These are phyloP conservation scores for Orbilia quercus DNA, from an alignment of 2,329 filamentous ascomycete genomes.

Conservation along the genomic window DNA sequence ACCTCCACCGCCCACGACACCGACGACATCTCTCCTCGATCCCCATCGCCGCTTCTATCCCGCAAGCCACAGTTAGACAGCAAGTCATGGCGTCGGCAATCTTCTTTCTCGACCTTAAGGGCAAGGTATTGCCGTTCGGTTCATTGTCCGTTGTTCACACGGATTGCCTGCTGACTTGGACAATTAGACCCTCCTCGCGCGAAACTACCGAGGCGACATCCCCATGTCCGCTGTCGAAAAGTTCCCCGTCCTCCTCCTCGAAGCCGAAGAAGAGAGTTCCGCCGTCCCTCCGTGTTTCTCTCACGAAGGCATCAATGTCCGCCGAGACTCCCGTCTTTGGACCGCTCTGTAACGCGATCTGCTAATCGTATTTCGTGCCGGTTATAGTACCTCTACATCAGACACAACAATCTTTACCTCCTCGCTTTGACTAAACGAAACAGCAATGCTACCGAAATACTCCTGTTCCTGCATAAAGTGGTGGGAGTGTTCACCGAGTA, in stretches of 20 bases:
- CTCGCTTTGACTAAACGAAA: constrained; percentile 98
- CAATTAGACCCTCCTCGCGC: constrained; percentile 88
- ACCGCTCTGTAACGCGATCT: not conserved
- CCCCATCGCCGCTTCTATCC: constrained; percentile 10
- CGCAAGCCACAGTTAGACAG: constrained; percentile 9
- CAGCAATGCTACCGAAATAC: constrained; percentile 97
- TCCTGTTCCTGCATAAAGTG: constrained; percentile 96
- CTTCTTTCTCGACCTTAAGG: constrained; percentile 99
- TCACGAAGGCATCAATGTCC: constrained; percentile 96
- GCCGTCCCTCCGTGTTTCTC: constrained; percentile 98
- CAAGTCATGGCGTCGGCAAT: constrained; percentile 91
- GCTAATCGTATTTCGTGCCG: constrained; percentile 43
- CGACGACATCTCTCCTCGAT: constrained; percentile 20
- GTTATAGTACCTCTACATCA: constrained; percentile 92
- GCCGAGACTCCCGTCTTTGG: constrained; percentile 40
- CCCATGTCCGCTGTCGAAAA: constrained; percentile 99
- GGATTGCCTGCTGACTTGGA: constrained; percentile 39
- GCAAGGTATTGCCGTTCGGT: constrained; percentile 78
- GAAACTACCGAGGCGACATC: constrained; percentile 98
- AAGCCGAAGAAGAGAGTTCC: constrained; percentile 98
- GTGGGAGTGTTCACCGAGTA: constrained; percentile 99
- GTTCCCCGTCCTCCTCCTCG: constrained; percentile 93
- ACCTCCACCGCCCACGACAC: constrained; percentile 3
- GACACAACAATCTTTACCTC: constrained; percentile 98
- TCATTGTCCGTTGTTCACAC: constrained; percentile 15